Evolutionary conservation across 139 green algal genomes (phyloP), one percentile per base, ranked within the genome.

Genomic region (Chlamydomonas sp.): DNA sequence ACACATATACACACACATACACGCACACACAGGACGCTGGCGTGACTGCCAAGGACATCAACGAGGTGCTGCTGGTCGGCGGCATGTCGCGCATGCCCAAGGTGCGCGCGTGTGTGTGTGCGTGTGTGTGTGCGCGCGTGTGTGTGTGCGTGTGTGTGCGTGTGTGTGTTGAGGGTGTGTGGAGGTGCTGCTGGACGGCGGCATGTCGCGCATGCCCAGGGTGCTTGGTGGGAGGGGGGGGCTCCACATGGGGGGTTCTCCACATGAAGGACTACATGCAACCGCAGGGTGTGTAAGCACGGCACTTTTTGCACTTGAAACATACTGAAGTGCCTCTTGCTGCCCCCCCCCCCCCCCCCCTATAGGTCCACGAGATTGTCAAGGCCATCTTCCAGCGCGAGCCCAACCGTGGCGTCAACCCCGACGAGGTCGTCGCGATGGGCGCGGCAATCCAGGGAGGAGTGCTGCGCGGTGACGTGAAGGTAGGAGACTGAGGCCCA

Each of bases 21-120:
- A n/a, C n/a, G n/a, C n/a, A n/a, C n/a, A n/a, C n/a, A n/a, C n/a
- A n/a, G n/a, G 88, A 94, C 64, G 89, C 92, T 43, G 89, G 90
- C 30, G 78, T 98, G 16, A 72, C 74, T 29, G 30, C 88, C n/a
- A 80, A 76, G 48, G 95, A 99, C 65, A 91, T 99, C 48, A 81
- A 84, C n/a, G 93, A 99, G 78, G 91, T 99, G 58, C 78, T 99
- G 67, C 82, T 99, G 60, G 95, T 99, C 57, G 95, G 95, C 39
- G 95, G 95, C 71, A 97, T 97, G 93, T 94, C 89, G 1, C 89
- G 95, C 81, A 99, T 99, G 93, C 95, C 95, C 74, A 95, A 94
- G 84, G 91, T 92, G n/a, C n/a, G n/a, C n/a, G n/a, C n/a, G n/a
- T n/a, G n/a, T n/a, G n/a, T n/a, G n/a, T n/a, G n/a, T n/a, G n/a